Evolutionary conservation across 768 basidiomycete genomes (phyloP), one percentile per base, ranked within the genome.

Genomic region (Phallus indusiatus): DNA sequence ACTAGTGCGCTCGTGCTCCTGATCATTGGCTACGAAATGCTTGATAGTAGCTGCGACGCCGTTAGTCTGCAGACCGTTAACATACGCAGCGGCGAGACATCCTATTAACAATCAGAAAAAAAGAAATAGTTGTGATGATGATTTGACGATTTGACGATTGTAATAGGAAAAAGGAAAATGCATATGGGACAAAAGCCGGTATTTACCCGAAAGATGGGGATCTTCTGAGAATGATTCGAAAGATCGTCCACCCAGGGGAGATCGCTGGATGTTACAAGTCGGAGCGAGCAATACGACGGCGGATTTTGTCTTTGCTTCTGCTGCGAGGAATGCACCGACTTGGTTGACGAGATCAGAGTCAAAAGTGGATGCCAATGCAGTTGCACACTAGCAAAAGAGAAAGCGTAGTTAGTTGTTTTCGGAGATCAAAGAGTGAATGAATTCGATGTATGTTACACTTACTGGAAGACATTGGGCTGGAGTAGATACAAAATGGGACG

Each of bases 1-100:
- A 24, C 71, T 85, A 70, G 81, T 78, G 10, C 86, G 79, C 64
- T 88, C 86, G 62, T 88, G 79, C 68, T 91, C 88, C 69, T 90
- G 89, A 73, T 92, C 90, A 65, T 91, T 92, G 21, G 80, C 82
- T 18, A 85, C 82, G 62, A 88, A 91, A 67, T 92, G 90, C 68
- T 92, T 92, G 74, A 91, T 85, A 2, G 85, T 78, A 5, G 82
- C 78, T 18, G 84, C 86, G 49, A 93, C 82, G 1, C 89, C 88
- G n/a, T 81, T 80, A 18, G 70, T 79, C 70, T 93, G 90, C 2
- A 90, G 77, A 7, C 88, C 88, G 54, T 81, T 83, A n/a, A 89
- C 77, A 64, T 89, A 91, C 16, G 85, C 78, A 0, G 86, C 79
- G 1, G 86, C 80, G 17, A 88, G 77, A 62, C 79, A 73, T 8